Evolutionary conservation across 345 rosid species (phyloP).

Genomic region (Melaleuca alternifolia): DNA sequence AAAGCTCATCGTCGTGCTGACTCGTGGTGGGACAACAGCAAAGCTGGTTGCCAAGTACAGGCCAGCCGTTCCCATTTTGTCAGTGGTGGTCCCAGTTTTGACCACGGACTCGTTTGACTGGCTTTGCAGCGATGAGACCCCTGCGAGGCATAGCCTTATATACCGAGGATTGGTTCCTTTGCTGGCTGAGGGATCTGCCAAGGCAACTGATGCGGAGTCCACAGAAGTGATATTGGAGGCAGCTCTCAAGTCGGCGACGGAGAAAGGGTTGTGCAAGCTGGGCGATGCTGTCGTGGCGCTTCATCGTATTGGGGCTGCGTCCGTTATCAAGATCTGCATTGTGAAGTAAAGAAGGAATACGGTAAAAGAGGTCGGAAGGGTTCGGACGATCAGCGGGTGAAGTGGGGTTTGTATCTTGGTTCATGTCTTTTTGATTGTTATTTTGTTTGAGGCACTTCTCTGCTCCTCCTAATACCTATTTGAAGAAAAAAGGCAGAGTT

Average conservation of each 20-base stretch:
- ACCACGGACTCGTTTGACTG: conserved; percentile 9
- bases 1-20: conserved; percentile 8
- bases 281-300: conserved; percentile 10
- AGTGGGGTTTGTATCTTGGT: not conserved
- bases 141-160: conserved; percentile 9
- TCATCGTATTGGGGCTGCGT: conserved; percentile 8
- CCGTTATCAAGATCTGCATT: conserved; percentile 9
- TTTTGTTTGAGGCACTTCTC: not conserved
- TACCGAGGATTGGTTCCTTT: conserved; percentile 7
- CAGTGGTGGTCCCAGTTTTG: conserved; percentile 8
- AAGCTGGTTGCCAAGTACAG: conserved; percentile 15
- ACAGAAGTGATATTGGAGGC: conserved; percentile 9
- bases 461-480: not conserved
- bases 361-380: not conserved
- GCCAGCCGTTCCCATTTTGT: conserved; percentile 10
- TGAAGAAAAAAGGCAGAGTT: not conserved
- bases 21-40: conserved; percentile 11
- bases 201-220: conserved; percentile 9
- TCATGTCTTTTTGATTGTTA: not conserved
- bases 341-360: not conserved
- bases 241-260: conserved; percentile 1
- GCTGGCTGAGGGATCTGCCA: conserved; percentile 9
- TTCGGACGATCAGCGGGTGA: not conserved
- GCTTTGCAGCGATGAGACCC: conserved; percentile 10
- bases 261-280: not conserved